phyloP scores from a whole-genome alignment of 2,329 filamentous ascomycete genomes.

The Verticillium klebahnii region DNA sequence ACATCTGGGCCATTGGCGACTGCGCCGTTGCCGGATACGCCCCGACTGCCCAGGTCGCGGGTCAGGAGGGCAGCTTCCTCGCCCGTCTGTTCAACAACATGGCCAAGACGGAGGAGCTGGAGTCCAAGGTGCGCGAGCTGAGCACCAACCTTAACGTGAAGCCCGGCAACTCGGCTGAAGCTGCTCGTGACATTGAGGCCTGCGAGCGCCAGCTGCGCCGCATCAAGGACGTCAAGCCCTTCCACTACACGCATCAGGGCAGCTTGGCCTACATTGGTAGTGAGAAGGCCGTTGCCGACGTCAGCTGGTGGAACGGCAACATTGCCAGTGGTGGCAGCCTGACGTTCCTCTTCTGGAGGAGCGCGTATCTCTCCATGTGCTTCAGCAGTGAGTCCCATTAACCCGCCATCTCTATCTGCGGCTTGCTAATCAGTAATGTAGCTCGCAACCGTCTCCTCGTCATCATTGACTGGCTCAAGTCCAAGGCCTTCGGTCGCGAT shows the following conservation, averaged over 20 bases:
- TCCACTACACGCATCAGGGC: conserved; percentile 98
- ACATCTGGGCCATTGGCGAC: conserved; percentile 97
- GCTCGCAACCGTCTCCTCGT: conserved; percentile 93
- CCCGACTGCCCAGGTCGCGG: conserved; percentile 92
- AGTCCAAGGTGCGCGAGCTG: conserved; percentile 68
- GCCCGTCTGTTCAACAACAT: conserved; percentile 98
- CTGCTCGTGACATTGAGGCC: conserved; percentile 71
- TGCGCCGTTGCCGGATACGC: conserved; percentile 97
- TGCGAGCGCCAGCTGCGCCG: conserved; percentile 82
- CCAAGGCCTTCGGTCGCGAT: conserved; percentile 93
- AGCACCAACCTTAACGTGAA: conserved; percentile 56
- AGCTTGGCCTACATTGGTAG: conserved; percentile 96
- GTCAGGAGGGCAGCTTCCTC: conserved; percentile 93
- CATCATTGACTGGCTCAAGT: conserved; percentile 92
- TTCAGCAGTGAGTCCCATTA: conserved; percentile 80
- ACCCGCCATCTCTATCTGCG: not conserved
- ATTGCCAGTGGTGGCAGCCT: conserved; percentile 87
- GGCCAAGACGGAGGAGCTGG: conserved; percentile 86
- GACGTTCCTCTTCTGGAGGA: conserved; percentile 98
- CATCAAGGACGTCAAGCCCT: conserved; percentile 92
- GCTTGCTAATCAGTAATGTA: conserved; percentile 29
- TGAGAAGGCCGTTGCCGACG: conserved; percentile 95
- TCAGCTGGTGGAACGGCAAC: conserved; percentile 96
- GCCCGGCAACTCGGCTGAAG: conserved; percentile 62
- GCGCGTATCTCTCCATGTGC: conserved; percentile 98